Base-by-base conservation (phyloP, 495 filamentous ascomycete genomes). In the Lineolata rhizophorae region DNA sequence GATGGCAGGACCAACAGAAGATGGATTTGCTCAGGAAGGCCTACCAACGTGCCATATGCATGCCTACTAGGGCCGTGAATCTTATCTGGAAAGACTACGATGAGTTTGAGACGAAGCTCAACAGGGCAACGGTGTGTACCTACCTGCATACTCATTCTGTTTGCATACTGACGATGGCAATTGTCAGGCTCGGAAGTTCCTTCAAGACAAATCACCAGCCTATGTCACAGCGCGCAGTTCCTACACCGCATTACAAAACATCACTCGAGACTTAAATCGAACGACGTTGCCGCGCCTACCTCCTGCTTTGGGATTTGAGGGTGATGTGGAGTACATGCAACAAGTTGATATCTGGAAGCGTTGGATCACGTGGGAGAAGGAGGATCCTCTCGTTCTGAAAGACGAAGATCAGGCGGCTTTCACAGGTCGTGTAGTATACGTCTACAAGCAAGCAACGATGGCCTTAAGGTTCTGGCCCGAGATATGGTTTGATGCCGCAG, bases 1-100 rank as follows among this genome's bases (percentile, higher is more conserved):
- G 67, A 12, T 97, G 87, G 87, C 81, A 95, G 47, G 87, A 94
- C 45, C 73, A 80, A 49, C 87, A 95, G 45, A 97, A 97, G 62
- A 90, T 91, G 80, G 87, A 97, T 41, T 51, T 71, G 37, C 56
- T 97, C 14, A 70, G 87, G 15, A 90, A 84, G 45, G 75, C 78
- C 2, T 95, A 93, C 48, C 85, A 93, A 42, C 71, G 70, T 19
- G 85, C 87, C 10, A 73, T 91, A 25, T 71, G 64, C 39, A 67
- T 92, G 32, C 87, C 87, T 3, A 85, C 74, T 9, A 62, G 73
- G 29, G 76, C 67, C 20, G 64, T 87, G 29, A 79, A 83, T 42
- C 61, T 58, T 9, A 50, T 97, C 6, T 97, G 87, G 87, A 92
- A 87, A 54, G 85, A 97, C 46, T 97, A 95, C 45, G 83, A 93